Evolutionary conservation across 2,329 filamentous ascomycete species (phyloP), one percentile per base, ranked within the genome.

Genomic region (Clarireedia hainanense): DNA sequence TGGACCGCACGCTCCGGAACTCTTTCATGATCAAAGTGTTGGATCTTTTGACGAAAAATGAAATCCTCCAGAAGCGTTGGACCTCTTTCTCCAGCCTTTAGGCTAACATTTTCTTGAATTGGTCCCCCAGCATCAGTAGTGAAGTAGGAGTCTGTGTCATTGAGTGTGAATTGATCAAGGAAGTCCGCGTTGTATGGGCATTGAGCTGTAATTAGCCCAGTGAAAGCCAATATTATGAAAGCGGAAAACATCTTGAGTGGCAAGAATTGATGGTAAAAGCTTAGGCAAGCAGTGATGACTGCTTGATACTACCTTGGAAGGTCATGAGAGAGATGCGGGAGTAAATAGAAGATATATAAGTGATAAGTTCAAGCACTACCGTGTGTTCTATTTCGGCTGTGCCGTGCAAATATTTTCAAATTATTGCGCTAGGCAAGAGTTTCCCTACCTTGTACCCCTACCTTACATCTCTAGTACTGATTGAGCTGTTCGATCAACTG

Each of bases 41-140:
- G 81, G 43, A 87, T 85, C 72, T 87, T 89, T 64, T 89, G 84
- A 34, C 85, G 78, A 66, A 87, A 84, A 60, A 86, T 83, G 50
- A 86, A 88, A 66, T 89, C 86, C 64, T 89, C 86, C 0, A 90
- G 72, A 20, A 89, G 72, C 0, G 83, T 85, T 1, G 86, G 79
- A 1, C 86, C 86, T 46, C 85, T 75, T 6, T 79, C 75, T 2
- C 86, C 86, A n/a, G 79, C 84, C 63, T 77, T 84, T 39, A 89
- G 71, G 63, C 82, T 86, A 59, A 78, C 74, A 64, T 86, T 83
- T 30, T 89, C 86, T 47, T 75, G 75, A 42, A 89, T 84, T 0
- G 84, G 85, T 0, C 81, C 84, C 10, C 86, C 86, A 24, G 81
- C 80, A 65, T 89, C 86, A 27, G 80, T 80, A 0, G 85, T 89